A percentile compares a stretch with the other conserved stretches of the same genome.
These are phyloP conservation scores for Auxenochlorella protothecoides DNA, from an alignment of 139 green algal genomes.

Conservation along the genomic window DNA sequence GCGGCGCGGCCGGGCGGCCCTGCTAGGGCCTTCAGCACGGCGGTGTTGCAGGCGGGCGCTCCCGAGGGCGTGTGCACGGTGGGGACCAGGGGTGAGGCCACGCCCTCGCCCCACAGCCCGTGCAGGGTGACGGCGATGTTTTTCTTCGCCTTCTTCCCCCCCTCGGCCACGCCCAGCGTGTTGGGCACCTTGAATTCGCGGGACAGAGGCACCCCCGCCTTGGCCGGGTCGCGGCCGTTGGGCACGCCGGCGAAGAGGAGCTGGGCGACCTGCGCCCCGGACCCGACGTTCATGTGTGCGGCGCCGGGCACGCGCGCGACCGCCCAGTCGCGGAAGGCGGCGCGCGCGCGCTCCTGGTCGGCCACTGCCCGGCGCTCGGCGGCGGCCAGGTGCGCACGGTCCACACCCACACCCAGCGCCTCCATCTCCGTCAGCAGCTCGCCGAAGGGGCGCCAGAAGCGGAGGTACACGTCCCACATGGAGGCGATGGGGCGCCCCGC, in stretches of 20 bases:
- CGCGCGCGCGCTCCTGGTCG: slow-evolving; percentile 42
- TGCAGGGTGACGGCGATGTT: slow-evolving; percentile 54
- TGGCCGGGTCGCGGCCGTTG: slow-evolving; percentile 30
- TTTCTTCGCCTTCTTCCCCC: slow-evolving; percentile 51
- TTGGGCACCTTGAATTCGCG: slow-evolving; percentile 49
- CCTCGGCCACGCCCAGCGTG: slow-evolving; percentile 24
- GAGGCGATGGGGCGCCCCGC: slow-evolving; percentile 13
- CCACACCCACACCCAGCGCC: slow-evolving; percentile 46
- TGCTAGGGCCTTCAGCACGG: slow-evolving; percentile 55
- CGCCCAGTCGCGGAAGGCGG: slow-evolving; percentile 66
- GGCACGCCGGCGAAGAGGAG: slow-evolving; percentile 64
- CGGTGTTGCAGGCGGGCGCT: slow-evolving; percentile 35
- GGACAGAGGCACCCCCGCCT: slow-evolving; percentile 19
- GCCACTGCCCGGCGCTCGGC: slow-evolving; percentile 36
- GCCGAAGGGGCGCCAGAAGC: slow-evolving; percentile 76
- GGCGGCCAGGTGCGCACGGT: slow-evolving; percentile 37
- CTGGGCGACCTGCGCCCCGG: slow-evolving; percentile 54
- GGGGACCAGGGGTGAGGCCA: slow-evolving; percentile 31
- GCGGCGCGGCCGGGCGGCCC: slow-evolving; percentile 69
- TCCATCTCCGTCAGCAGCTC: slow-evolving; percentile 93
- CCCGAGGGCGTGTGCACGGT: slow-evolving; percentile 35
- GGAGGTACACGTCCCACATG: slow-evolving; percentile 75
- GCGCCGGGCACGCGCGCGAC: slow-evolving; percentile 39
- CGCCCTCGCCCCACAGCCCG: slow-evolving; percentile 57
- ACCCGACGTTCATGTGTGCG: slow-evolving; percentile 68